Percentiles rank a stretch among this genome's conserved stretches.
These are phyloP conservation scores for Centrapalus pauciflorus DNA, from an alignment of 129 eudicot genomes.

Conservation along the genomic window DNA sequence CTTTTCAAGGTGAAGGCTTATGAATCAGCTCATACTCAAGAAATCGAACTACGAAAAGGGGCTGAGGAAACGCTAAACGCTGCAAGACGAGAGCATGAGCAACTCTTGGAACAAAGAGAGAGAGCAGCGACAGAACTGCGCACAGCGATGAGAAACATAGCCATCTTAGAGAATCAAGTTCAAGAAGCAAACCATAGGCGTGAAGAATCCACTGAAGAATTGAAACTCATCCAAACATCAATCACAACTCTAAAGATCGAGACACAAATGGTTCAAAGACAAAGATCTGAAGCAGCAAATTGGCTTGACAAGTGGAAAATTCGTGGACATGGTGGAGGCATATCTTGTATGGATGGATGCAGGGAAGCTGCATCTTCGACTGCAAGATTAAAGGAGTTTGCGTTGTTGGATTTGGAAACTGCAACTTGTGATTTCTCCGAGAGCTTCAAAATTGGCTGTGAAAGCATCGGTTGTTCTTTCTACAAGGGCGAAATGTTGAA, in stretches of 20 bases:
- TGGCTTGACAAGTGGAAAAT: conserved; percentile 71
- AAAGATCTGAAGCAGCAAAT: conserved; percentile 48
- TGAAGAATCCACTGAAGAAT: conserved; percentile 62
- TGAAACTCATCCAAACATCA: conserved; percentile 53
- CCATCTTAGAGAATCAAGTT: conserved; percentile 52
- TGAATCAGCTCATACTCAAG: conserved; percentile 48
- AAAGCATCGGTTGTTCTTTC: conserved; percentile 43
- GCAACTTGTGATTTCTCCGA: conserved; percentile 85
- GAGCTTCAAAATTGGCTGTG: conserved; percentile 53
- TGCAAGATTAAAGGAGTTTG: conserved; percentile 41
- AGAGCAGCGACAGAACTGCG: conserved; percentile 38
- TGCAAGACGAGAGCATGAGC: conserved; percentile 42
- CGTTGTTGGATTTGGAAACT: conserved; percentile 54
- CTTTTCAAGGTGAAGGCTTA: conserved; percentile 48
- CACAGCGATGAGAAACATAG: conserved; percentile 57
- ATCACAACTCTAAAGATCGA: conserved; percentile 50
- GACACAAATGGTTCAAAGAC: conserved; percentile 51
- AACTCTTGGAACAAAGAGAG: conserved; percentile 48
- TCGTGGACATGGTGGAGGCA: conserved; percentile 29
- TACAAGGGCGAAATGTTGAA: conserved; percentile 74
- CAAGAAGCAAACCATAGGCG: conserved; percentile 61
- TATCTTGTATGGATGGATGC: not conserved
- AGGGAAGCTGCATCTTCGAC: conserved; percentile 11
- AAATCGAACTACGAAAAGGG: conserved; percentile 41
- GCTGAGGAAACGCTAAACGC: conserved; percentile 49